Conservation (phyloP, 805 yeast genomes). For the Kazachstania taianensis region DNA sequence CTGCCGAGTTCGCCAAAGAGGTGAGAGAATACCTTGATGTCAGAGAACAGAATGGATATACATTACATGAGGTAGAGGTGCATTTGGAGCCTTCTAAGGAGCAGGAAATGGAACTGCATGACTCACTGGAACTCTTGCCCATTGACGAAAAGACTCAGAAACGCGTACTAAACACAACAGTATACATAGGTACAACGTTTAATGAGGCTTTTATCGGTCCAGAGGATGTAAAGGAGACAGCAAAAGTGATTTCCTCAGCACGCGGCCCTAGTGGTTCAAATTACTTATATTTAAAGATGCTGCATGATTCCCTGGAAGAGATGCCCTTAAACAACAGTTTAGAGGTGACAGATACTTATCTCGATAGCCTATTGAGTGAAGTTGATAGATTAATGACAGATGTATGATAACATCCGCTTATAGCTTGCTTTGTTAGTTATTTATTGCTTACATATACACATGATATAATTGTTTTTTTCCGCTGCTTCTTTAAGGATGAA, state of each 20-base stretch:
- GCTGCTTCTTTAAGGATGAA: no score
- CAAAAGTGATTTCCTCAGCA: conserved; percentile 43
- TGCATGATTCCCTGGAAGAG: conserved; percentile 40
- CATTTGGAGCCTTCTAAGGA: conserved; percentile 31
- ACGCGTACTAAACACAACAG: conserved; percentile 42
- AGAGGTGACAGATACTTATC: conserved; percentile 32
- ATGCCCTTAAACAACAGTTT: conserved; percentile 17
- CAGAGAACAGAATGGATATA: conserved; percentile 85
- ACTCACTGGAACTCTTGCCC: conserved; percentile 26
- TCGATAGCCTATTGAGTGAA: conserved; percentile 28
- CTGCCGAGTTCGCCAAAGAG: conserved; percentile 47
- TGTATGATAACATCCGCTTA: neutral
- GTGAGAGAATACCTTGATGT: conserved; percentile 65
- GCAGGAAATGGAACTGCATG: conserved; percentile 16
- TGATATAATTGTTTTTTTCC: no score
- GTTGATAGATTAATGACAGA: conserved; percentile 17
- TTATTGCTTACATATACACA: no score
- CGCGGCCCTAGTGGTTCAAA: conserved; percentile 80
- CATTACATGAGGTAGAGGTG: conserved; percentile 57
- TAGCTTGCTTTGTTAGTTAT: neutral
- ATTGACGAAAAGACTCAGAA: conserved; percentile 29
- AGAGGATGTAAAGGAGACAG: conserved; percentile 50
- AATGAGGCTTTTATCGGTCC: conserved; percentile 84
- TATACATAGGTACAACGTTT: conserved; percentile 75
- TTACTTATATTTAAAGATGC: conserved; percentile 51